Base-by-base conservation (phyloP, 2,329 filamentous ascomycete species). In the Colletotrichum incanum region DNA sequence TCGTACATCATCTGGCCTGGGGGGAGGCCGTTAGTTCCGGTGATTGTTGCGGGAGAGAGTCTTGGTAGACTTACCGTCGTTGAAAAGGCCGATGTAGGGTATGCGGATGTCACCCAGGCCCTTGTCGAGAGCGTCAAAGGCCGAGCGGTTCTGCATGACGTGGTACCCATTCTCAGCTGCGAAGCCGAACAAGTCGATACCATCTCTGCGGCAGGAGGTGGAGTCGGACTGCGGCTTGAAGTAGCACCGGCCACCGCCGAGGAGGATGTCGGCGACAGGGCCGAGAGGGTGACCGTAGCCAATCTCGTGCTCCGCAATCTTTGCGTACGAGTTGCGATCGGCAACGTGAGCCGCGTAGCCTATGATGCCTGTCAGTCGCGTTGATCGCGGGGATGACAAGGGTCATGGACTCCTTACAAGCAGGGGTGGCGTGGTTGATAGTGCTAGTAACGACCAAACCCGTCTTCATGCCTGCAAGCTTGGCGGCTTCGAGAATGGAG, bases 401-500 rank as follows among this genome's bases (percentile, higher is more conserved):
- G 3, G 14, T 16, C 41, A 20, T 23, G 39, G 8, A 18, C 26
- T n/a, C 65, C 72, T 11, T 58, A 76, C 79, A 78, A 4, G 79
- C 76, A 43, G 75, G 79, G 20, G 76, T 81, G 61, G 75, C 79
- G 65, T 83, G 79, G 74, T 82, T 83, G 74, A 84, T 83, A 41
- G 78, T 81, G 9, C 78, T 81, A 2, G 82, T 84, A 5, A 83
- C 82, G n/a, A 84, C 81, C n/a, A 84, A 78, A 16, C 81, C 82
- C 18, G 82, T 84, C 75, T 80, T 81, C 74, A 80, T 82, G 45
- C 82, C 82, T 41, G 80, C 76, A 41, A 81, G 73, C 72, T 83
- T 81, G 16, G 82, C 82, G 11, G 82, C 81, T 74, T 84, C 82
- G 49, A 84, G 77, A 26, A 84, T 80, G 23, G 80, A 82, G 45